phyloP scores from a whole-genome alignment of 495 filamentous ascomycete species.

The Tricharina praecox region DNA sequence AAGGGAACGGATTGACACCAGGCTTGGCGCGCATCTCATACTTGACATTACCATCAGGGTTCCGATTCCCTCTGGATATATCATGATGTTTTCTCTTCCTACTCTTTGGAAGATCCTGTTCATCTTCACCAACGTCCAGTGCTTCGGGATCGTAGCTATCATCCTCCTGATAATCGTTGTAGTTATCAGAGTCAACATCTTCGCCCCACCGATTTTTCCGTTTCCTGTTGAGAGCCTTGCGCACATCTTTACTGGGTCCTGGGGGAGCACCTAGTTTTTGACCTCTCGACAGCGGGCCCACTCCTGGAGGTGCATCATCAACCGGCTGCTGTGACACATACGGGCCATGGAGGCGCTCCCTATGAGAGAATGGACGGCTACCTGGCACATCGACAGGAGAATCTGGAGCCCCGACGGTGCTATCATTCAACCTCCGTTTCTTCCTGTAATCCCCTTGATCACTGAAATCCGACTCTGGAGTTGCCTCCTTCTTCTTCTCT shows the following conservation, averaged over 20 bases:
- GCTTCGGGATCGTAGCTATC: not conserved
- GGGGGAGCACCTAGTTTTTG: constrained; percentile 2
- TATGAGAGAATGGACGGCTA: constrained; percentile 2
- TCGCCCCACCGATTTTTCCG: not conserved
- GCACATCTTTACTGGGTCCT: not conserved
- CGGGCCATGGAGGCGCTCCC: not conserved
- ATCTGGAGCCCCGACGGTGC: not conserved
- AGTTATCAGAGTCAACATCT: constrained; percentile 5
- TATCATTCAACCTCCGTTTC: constrained; percentile 11
- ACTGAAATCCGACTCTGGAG: constrained; percentile 26
- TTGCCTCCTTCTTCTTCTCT: constrained; percentile 21
- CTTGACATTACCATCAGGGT: constrained; percentile 50
- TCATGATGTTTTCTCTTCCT: constrained; percentile 21
- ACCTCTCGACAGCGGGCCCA: not conserved
- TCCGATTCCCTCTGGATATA: constrained; percentile 35
- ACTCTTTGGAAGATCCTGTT: constrained; percentile 14
- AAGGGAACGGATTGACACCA: constrained; percentile 21
- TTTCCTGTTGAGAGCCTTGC: not conserved
- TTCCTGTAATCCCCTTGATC: constrained; percentile 28
- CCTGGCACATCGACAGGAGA: not conserved
- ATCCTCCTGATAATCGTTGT: not conserved
- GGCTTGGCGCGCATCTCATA: constrained; percentile 15
- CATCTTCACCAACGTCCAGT: not conserved
- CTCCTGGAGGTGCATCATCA: constrained; percentile 4
- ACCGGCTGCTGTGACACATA: not conserved